Conservation (phyloP, 1,284 basidiomycete species). For the Malassezia yamatoensis region DNA sequence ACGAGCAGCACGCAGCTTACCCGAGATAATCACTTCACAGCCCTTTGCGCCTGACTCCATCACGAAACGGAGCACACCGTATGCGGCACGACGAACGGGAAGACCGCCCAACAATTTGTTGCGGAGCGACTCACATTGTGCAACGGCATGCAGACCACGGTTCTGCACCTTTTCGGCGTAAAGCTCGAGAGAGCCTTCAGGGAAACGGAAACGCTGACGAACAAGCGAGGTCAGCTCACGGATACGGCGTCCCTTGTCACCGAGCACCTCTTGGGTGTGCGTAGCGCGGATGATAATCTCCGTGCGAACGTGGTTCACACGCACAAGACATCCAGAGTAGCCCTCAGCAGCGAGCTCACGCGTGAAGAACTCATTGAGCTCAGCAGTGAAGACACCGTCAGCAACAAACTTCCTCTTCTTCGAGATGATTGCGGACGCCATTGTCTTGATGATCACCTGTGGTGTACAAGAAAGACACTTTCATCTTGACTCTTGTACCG, state of each 20-base stretch:
- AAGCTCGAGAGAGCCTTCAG: conserved; percentile 94
- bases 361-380: conserved; percentile 94
- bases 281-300: conserved; percentile 99
- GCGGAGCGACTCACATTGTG: conserved; percentile 94
- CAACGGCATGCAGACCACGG: conserved; percentile 95
- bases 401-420: conserved; percentile 65
- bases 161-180: conserved; percentile 99
- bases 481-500: background rate
- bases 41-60: conserved; percentile 99
- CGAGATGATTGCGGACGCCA: conserved; percentile 43
- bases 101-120: conserved; percentile 99
- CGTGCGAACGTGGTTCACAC: conserved; percentile 96
- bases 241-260: conserved; percentile 98
- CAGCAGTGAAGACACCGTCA: conserved; percentile 95
- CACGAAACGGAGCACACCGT: conserved; percentile 99
- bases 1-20: conserved; percentile 98
- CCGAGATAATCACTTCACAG: conserved; percentile 98
- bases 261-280: conserved; percentile 98
- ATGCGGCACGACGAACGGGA: conserved; percentile 96
- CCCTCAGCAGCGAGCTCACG: conserved; percentile 98
- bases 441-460: conserved; percentile 18
- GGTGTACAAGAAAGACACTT: conserved; percentile 10
- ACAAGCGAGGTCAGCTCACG: conserved; percentile 96
- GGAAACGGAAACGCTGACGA: conserved; percentile 98
- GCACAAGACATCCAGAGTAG: conserved; percentile 99